Evolutionary conservation across 306 rosid species (phyloP), one percentile per base, ranked within the genome.

Genomic region (Gillenia trifoliata): DNA sequence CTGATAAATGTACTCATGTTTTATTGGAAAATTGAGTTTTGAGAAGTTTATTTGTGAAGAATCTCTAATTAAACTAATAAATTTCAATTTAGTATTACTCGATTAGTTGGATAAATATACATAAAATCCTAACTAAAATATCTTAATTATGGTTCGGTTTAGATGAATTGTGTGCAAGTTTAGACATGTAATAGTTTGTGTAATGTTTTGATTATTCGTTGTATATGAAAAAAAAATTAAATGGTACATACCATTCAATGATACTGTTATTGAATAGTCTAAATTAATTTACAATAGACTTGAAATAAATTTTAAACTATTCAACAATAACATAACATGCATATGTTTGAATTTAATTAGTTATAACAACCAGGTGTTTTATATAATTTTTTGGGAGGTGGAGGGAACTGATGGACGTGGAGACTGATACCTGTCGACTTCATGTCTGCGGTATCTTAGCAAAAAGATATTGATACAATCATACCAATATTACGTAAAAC

Each of bases 371-470:
- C 1, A 6, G 57, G 25, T 52, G 25, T 52, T 17, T 19, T 52
- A 52, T 19, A 52, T 45, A 52, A 20, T 6, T 19, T 52, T 52
- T 8, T 52, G 36, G 20, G 11, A 15, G 16, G 28, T 23, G 25
- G 2, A 55, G 64, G 52, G 75, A 30, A 30, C 52, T 68, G 76
- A 72, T 40, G 69, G 76, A 73, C 79, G 78, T 68, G 76, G 76
- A 78, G 63, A 36, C 43, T 41, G 28, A 70, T 71, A 56, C 54
- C 61, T 82, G 83, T 82, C 80, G 16, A 77, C 26, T 33, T 25
- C 72, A 19, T 76, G 85, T 82, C 73, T 73, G 73, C 23, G 76
- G 59, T 77, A 70, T 64, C 75, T 78, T 74, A 64, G 22, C 68
- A 20, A 75, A 63, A 63, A 63, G 74, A 62, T n/a, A 22, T 20